phyloP scores from a whole-genome alignment of 805 yeast genomes.

The Monosporozyma yasuniensis region DNA sequence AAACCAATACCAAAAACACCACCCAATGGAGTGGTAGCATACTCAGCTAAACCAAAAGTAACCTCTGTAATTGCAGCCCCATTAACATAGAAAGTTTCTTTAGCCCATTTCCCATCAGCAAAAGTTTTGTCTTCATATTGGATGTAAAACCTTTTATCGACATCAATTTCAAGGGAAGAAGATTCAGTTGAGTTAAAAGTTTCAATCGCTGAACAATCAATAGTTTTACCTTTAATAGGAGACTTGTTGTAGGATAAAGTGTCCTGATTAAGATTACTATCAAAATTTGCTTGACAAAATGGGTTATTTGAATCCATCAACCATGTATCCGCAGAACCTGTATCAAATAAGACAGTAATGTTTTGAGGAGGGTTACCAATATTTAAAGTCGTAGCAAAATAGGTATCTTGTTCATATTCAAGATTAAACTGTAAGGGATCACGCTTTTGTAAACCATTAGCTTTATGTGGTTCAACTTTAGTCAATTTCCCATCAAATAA shows the following conservation, averaged over 20 bases:
- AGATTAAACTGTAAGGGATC: conserved; percentile 8
- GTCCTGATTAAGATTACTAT: background rate
- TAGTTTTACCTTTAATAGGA: conserved; percentile 3
- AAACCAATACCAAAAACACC: conserved; percentile 69
- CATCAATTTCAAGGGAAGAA: conserved; percentile 7
- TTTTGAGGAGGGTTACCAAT: conserved; percentile 39
- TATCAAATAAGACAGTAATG: conserved; percentile 37
- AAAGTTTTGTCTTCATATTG: conserved; percentile 41
- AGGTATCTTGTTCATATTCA: conserved; percentile 12
- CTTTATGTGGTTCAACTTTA: background rate
- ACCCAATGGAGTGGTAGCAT: conserved; percentile 40
- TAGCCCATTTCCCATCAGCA: conserved; percentile 52
- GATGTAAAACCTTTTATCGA: conserved; percentile 28
- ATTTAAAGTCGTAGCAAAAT: conserved; percentile 24
- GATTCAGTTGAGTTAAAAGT: conserved; percentile 14
- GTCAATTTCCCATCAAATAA: background rate
- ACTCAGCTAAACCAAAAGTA: conserved; percentile 60
- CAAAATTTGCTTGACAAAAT: conserved; percentile 15
- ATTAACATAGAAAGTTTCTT: conserved; percentile 47
- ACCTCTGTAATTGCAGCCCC: conserved; percentile 38
- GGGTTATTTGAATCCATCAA: conserved; percentile 32
- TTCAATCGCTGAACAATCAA: conserved; percentile 16
- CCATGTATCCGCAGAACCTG: conserved; percentile 46
- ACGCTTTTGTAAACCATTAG: background rate
- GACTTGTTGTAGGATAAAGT: background rate